Evolutionary conservation across 1,284 basidiomycete genomes (phyloP).

Genomic region (Sporisorium exsertum): DNA sequence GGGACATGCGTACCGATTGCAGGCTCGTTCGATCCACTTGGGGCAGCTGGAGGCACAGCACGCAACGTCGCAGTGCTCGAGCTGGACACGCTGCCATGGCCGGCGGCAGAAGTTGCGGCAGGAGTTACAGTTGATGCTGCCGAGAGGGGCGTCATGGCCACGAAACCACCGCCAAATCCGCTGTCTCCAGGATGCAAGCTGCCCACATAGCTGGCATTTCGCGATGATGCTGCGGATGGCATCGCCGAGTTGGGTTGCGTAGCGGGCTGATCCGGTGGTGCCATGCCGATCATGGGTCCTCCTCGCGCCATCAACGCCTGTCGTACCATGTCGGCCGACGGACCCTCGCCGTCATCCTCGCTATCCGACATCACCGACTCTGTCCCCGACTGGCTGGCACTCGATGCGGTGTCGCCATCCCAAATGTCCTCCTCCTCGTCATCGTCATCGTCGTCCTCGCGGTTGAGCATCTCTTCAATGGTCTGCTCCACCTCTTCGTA

Average conservation of each 20-base stretch:
- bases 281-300: slow-evolving; percentile 42
- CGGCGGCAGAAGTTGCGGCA: not conserved
- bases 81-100: slow-evolving; percentile 38
- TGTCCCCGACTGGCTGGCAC: slow-evolving; percentile 35
- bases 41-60: slow-evolving; percentile 6
- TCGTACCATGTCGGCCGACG: slow-evolving; percentile 43
- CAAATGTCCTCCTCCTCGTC: slow-evolving; percentile 60
- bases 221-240: slow-evolving; percentile 25
- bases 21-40: not conserved
- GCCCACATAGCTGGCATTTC: slow-evolving; percentile 32
- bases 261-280: slow-evolving; percentile 28
- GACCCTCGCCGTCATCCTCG: slow-evolving; percentile 35
- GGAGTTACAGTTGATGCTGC: slow-evolving; percentile 8
- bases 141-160: slow-evolving; percentile 23
- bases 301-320: slow-evolving; percentile 45
- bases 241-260: slow-evolving; percentile 31
- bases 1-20: slow-evolving; percentile 10
- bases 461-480: slow-evolving; percentile 74
- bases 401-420: slow-evolving; percentile 45
- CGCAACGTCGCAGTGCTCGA: slow-evolving; percentile 37
- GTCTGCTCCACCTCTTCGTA: slow-evolving; percentile 96
- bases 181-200: slow-evolving; percentile 25
- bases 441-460: slow-evolving; percentile 66
- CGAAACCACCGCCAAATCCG: slow-evolving; percentile 33
- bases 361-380: slow-evolving; percentile 43